These are phyloP conservation scores for Fusarium odoratissimum DNA, from an alignment of 2,329 filamentous ascomycete species.

Conservation along the genomic window DNA sequence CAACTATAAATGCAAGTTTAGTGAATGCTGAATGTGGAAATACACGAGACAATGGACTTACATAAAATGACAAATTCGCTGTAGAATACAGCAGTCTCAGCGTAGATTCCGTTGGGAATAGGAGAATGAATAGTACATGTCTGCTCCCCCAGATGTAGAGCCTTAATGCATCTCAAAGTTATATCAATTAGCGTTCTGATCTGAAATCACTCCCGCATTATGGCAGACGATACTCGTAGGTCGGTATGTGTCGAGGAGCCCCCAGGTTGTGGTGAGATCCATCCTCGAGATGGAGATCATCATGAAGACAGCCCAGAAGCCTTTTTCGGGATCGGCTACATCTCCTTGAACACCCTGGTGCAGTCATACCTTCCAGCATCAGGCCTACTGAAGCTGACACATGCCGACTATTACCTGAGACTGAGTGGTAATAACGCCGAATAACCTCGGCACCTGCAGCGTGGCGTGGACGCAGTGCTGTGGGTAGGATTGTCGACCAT, in stretches of 20 bases:
- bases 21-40: background rate
- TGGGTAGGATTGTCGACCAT: background rate
- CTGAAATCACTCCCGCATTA: background rate
- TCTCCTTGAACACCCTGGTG: background rate
- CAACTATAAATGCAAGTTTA: background rate
- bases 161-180: background rate
- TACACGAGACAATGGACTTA: accelerated
- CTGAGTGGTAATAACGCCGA: background rate
- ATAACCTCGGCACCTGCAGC: no score
- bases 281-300: background rate
- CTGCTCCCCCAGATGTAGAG: background rate
- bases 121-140: background rate
- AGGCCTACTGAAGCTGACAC: background rate
- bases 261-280: background rate
- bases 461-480: background rate
- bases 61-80: background rate
- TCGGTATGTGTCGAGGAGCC: background rate
- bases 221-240: accelerated
- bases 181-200: background rate
- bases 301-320: background rate
- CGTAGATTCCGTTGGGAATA: background rate
- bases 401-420: background rate
- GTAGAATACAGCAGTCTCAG: background rate
- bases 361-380: background rate
- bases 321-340: background rate